These are phyloP conservation scores for Amanita muscaria DNA, from an alignment of 768 basidiomycete species.

Conservation along the genomic window DNA sequence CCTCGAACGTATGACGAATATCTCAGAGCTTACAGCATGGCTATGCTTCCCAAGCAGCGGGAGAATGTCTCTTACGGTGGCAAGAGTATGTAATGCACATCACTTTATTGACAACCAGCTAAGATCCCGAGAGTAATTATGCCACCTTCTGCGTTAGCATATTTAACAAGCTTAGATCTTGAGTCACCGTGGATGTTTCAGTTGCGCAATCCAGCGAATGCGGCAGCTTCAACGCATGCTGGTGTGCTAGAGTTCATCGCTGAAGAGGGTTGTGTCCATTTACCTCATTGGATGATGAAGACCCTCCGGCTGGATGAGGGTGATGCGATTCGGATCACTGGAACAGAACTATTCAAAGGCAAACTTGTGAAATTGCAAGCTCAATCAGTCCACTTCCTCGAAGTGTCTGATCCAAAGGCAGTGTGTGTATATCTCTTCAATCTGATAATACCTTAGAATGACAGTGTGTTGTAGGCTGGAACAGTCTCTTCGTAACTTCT, in stretches of 20 bases:
- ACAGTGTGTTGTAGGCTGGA: conserved; percentile 56
- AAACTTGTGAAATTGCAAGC: conserved; percentile 96
- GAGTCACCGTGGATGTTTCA: conserved; percentile 95
- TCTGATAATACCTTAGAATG: background rate
- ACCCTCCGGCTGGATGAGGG: conserved; percentile 89
- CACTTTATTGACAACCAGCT: background rate
- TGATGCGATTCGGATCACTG: conserved; percentile 89
- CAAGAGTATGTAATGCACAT: conserved; percentile 56
- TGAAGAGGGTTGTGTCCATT: conserved; percentile 88
- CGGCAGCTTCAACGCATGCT: conserved; percentile 82
- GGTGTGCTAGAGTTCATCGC: conserved; percentile 99
- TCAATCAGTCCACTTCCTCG: conserved; percentile 89
- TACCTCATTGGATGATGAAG: conserved; percentile 99
- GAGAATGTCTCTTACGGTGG: conserved; percentile 95
- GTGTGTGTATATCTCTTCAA: conserved; percentile 53
- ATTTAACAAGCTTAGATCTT: conserved; percentile 79
- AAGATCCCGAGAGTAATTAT: conserved; percentile 65
- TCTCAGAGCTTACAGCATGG: conserved; percentile 90
- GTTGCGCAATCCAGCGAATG: conserved; percentile 82
- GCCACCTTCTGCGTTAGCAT: conserved; percentile 91
- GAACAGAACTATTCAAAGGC: conserved; percentile 82
- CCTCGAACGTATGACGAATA: conserved; percentile 85
- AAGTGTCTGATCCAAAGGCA: conserved; percentile 95
- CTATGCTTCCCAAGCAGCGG: conserved; percentile 82
- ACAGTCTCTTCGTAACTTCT: conserved; percentile 89